phyloP scores from a whole-genome alignment of 495 filamentous ascomycete species.

The Collariella sp. region DNA sequence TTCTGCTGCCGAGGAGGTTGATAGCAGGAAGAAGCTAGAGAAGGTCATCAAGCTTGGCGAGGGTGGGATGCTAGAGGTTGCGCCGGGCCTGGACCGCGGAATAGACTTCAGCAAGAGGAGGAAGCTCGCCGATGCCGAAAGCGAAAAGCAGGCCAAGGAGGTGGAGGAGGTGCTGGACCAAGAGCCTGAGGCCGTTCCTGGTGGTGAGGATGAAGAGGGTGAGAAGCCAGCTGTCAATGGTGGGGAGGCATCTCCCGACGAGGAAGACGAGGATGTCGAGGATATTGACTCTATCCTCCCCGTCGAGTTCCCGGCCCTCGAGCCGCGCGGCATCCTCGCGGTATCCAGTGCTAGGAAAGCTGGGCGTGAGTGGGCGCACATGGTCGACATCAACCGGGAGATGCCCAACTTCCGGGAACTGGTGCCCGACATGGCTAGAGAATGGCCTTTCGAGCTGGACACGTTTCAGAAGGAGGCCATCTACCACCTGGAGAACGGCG shows the following conservation, averaged over 20 bases:
- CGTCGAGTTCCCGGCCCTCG: conserved; percentile 84
- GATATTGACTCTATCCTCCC: conserved; percentile 88
- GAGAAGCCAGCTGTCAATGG: conserved; percentile 23
- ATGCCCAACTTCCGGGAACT: conserved; percentile 87
- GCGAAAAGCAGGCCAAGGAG: conserved; percentile 51
- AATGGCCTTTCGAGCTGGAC: conserved; percentile 95
- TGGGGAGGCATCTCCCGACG: conserved; percentile 33
- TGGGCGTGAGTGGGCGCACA: conserved; percentile 91
- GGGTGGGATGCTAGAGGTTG: conserved; percentile 68
- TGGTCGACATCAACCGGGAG: conserved; percentile 87
- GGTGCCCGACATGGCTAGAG: conserved; percentile 89
- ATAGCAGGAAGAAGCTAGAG: conserved; percentile 51
- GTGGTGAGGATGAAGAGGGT: conserved; percentile 31
- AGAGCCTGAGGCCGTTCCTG: conserved; percentile 50
- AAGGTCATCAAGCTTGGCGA: conserved; percentile 76
- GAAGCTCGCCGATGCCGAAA: conserved; percentile 42
- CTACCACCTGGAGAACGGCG: conserved; percentile 91
- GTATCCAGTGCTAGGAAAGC: conserved; percentile 60
- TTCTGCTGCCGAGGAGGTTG: conserved; percentile 26
- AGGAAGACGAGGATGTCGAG: conserved; percentile 51
- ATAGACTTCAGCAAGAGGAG: conserved; percentile 61
- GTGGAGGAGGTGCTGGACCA: conserved; percentile 65
- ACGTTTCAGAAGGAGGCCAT: conserved; percentile 98
- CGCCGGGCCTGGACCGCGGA: conserved; percentile 77
- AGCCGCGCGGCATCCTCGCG: conserved; percentile 71